phyloP scores from a whole-genome alignment of 257 asterid genomes.

The Solanum bulbocastanum region DNA sequence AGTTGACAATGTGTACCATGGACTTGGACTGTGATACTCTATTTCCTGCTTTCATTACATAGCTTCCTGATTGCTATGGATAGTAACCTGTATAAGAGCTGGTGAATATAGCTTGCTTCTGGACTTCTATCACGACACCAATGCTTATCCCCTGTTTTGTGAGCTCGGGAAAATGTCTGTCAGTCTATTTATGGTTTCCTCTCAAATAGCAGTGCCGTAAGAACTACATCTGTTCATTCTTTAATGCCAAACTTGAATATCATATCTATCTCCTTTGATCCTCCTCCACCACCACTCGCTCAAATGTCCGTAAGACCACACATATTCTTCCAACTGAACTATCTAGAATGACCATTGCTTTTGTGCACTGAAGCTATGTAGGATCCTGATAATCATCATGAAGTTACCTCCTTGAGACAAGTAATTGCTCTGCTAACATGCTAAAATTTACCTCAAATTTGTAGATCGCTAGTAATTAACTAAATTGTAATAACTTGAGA shows the following conservation, averaged over 20 bases:
- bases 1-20: neutral
- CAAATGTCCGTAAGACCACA: neutral
- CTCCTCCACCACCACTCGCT: neutral
- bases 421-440: neutral
- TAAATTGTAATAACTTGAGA: neutral
- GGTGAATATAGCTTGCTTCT: neutral
- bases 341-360: neutral
- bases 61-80: neutral
- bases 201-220: neutral
- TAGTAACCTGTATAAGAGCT: neutral
- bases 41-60: neutral
- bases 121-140: neutral
- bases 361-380: neutral
- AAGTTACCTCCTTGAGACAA: neutral
- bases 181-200: neutral
- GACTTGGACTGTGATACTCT: neutral
- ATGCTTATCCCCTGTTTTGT: neutral
- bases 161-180: neutral
- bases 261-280: neutral
- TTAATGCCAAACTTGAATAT: neutral
- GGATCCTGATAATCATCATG: neutral
- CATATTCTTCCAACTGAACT: neutral
- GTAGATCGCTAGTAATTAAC: neutral
- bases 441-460: neutral
- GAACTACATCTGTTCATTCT: neutral